phyloP scores from a whole-genome alignment of 352 stramenopile genomes.

The Peronospora belbahrii region DNA sequence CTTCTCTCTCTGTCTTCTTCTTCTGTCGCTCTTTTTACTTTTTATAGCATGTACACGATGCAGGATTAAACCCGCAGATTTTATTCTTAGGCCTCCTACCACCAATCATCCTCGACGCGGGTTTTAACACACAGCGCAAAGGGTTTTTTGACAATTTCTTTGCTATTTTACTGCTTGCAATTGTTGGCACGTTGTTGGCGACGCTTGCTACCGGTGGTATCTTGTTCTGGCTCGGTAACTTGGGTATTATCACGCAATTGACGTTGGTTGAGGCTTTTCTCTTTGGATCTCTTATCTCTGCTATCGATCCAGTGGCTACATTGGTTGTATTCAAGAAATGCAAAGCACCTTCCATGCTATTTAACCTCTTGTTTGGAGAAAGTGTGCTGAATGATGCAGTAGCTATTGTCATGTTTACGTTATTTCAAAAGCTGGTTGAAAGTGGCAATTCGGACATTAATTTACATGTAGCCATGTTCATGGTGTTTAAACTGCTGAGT shows the following conservation, averaged over 20 bases:
- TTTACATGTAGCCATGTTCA: conserved; percentile 20
- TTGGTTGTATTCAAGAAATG: conserved; percentile 87
- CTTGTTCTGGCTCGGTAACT: conserved; percentile 36
- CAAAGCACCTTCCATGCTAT: conserved; percentile 66
- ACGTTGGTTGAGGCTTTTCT: conserved; percentile 79
- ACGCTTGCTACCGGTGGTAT: conserved; percentile 45
- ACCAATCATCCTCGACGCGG: conserved; percentile 57
- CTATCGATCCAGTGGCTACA: conserved; percentile 89
- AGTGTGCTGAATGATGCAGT: conserved; percentile 88
- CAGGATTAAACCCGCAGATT: conserved; percentile 50
- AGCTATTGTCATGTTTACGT: conserved; percentile 73
- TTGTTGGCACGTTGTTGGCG: conserved; percentile 40
- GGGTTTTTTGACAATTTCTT: conserved; percentile 52
- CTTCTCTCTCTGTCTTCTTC: conserved; percentile 14
- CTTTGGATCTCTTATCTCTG: conserved; percentile 87
- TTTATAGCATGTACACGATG: conserved; percentile 32
- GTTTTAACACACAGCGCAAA: conserved; percentile 58
- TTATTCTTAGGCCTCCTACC: conserved; percentile 55
- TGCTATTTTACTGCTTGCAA: conserved; percentile 35
- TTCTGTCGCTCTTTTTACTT: conserved; percentile 10
- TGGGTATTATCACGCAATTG: conserved; percentile 50
- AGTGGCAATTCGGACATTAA: conserved; percentile 36
- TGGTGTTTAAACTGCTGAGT: conserved; percentile 39
- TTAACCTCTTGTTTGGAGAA: conserved; percentile 92
- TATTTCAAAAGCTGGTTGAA: conserved; percentile 58